Evolutionary conservation across 352 stramenopile genomes (phyloP).

Genomic region (Pythium aristosporum): DNA sequence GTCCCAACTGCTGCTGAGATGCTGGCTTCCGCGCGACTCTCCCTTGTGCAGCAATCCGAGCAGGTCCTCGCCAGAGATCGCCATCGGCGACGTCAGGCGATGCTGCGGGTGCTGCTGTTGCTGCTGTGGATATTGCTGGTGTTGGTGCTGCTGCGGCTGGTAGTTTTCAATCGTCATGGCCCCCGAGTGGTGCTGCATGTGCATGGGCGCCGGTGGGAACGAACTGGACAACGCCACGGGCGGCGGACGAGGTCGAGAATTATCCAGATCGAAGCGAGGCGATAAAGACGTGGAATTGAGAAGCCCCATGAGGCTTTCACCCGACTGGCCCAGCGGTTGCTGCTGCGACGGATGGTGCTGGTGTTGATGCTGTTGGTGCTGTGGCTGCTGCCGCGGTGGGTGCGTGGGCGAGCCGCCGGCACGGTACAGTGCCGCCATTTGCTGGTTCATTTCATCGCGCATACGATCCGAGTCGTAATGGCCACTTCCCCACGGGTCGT

Average conservation of each 20-base stretch:
- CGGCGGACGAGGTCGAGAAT: constrained; percentile 12
- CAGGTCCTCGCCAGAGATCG: constrained; percentile 30
- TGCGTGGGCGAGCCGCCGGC: constrained; percentile 15
- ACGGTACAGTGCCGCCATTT: constrained; percentile 72
- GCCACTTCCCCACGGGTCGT: constrained; percentile 19
- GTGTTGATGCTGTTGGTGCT: constrained; percentile 18
- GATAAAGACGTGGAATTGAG: constrained; percentile 24
- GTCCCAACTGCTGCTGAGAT: constrained; percentile 28
- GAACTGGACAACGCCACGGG: constrained; percentile 22
- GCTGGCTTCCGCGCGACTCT: constrained; percentile 1
- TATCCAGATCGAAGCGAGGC: constrained; percentile 19
- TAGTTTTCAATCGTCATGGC: constrained; percentile 18
- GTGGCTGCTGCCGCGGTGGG: constrained; percentile 21
- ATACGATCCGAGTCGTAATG: constrained; percentile 29
- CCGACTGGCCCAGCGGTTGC: constrained; percentile 37
- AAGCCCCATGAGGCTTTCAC: constrained; percentile 37
- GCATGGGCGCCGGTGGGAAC: constrained; percentile 15
- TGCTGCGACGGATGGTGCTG: constrained; percentile 21
- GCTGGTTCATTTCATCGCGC: constrained; percentile 75
- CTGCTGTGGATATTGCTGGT: constrained; percentile 1
- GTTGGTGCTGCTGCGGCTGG: constrained; percentile 17
- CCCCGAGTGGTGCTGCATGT: constrained; percentile 11
- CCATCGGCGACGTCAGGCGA: constrained; percentile 3
- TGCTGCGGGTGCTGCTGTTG: constrained; percentile 22
- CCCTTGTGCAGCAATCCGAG: constrained; percentile 35